Percentiles rank a stretch among this genome's conserved stretches.
These are phyloP conservation scores for Macrolepiota fuliginosa DNA, from an alignment of 768 basidiomycete species.

Conservation along the genomic window DNA sequence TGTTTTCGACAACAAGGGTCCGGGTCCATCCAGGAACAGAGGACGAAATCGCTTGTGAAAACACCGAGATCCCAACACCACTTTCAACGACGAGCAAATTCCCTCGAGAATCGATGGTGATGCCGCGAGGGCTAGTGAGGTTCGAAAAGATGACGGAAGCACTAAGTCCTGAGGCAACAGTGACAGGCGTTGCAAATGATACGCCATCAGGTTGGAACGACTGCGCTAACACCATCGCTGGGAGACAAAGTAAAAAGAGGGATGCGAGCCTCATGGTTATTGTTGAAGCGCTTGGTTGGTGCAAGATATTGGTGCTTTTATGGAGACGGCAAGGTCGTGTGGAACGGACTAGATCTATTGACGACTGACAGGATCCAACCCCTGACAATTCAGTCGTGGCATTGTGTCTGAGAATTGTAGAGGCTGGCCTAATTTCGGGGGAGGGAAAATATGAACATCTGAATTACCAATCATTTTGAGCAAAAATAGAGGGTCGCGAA, in stretches of 20 bases:
- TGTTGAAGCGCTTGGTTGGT: background rate
- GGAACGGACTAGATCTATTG: too few relatives aligned
- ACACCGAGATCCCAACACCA: slow-evolving; percentile 40
- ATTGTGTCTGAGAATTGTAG: too few relatives aligned
- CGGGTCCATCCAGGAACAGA: slow-evolving; percentile 33
- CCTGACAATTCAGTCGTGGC: too few relatives aligned
- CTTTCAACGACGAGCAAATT: slow-evolving; percentile 44
- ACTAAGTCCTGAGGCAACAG: slow-evolving; percentile 30
- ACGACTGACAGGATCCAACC: too few relatives aligned
- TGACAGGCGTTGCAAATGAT: slow-evolving; percentile 33
- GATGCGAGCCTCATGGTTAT: background rate
- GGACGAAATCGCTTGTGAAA: slow-evolving; percentile 21
- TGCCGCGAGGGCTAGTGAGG: slow-evolving; percentile 39
- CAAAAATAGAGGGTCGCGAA: background rate
- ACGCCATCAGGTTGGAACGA: slow-evolving; percentile 29
- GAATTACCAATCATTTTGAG: background rate
- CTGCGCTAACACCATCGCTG: background rate
- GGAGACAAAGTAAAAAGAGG: background rate
- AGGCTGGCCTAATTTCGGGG: too few relatives aligned
- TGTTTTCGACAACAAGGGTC: slow-evolving; percentile 33
- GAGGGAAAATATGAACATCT: too few relatives aligned
- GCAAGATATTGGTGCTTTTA: background rate
- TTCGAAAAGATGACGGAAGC: slow-evolving; percentile 38
- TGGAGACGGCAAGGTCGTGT: background rate
- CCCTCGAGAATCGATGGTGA: slow-evolving; percentile 33